Percentiles rank a stretch among this genome's conserved stretches.
phyloP scores from a whole-genome alignment of 441 rosid species.

The Adansonia rubrostipa region DNA sequence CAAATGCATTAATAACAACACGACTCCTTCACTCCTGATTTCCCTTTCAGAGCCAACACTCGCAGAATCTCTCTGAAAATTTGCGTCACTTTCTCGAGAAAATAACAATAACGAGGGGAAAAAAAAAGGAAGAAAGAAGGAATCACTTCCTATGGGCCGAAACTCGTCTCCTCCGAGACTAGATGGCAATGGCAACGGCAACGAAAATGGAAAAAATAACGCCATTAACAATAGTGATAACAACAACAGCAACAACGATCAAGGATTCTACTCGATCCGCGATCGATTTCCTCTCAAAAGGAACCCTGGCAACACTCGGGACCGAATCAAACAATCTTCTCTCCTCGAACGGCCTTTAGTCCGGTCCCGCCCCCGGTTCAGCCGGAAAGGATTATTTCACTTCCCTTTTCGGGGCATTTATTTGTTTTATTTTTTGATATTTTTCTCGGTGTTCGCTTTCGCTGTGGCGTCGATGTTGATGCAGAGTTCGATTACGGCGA shows the following conservation, averaged over 20 bases:
- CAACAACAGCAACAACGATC: constrained; percentile 37
- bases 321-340: constrained; percentile 42
- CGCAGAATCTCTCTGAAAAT: background rate
- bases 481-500: constrained; percentile 73
- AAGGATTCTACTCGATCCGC: constrained; percentile 56
- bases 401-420: constrained; percentile 67
- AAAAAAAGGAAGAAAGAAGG: background rate
- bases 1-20: background rate
- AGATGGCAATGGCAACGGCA: constrained; percentile 52
- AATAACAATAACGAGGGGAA: constrained; percentile 14
- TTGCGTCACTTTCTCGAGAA: constrained; percentile 29
- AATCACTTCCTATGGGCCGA: constrained; percentile 47
- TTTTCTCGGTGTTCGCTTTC: constrained; percentile 71
- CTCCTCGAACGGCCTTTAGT: constrained; percentile 51
- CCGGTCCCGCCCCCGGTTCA: constrained; percentile 50
- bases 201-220: constrained; percentile 25
- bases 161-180: constrained; percentile 45
- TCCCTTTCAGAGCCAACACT: constrained; percentile 14
- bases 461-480: constrained; percentile 75
- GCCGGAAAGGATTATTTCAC: constrained; percentile 56
- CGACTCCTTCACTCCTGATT: background rate
- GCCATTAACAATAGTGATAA: constrained; percentile 31
- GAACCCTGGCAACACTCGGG: constrained; percentile 45
- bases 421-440: constrained; percentile 61
- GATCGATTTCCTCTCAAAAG: constrained; percentile 73